Conservation (phyloP, 2,329 filamentous ascomycete species). For the Neofusicoccum ribis region DNA sequence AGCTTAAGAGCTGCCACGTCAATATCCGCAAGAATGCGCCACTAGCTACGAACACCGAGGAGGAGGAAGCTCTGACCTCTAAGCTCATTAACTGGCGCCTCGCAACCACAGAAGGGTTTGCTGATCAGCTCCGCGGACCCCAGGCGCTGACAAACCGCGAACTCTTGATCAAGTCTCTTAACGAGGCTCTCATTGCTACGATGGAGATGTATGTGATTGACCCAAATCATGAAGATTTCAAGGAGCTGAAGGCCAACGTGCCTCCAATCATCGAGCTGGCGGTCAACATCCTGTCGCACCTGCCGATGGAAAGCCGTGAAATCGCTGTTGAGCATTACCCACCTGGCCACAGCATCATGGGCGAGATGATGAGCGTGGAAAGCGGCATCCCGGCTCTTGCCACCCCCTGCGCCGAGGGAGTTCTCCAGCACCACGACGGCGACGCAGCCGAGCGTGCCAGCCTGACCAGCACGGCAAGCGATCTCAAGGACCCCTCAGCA, state of each 20-base stretch:
- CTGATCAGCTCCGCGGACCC: conserved; percentile 65
- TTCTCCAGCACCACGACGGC: conserved; percentile 11
- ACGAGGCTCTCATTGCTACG: conserved; percentile 67
- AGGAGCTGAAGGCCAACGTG: conserved; percentile 73
- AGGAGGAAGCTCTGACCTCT: conserved; percentile 81
- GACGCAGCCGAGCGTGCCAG: conserved; percentile 4
- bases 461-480: background rate
- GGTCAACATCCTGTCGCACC: conserved; percentile 78
- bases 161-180: conserved; percentile 58
- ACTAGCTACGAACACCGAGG: conserved; percentile 74
- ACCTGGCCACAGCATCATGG: conserved; percentile 70
- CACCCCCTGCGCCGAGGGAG: conserved; percentile 39
- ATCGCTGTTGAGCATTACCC: conserved; percentile 83
- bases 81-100: conserved; percentile 93
- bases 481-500: background rate
- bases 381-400: conserved; percentile 50
- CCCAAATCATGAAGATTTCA: conserved; percentile 67
- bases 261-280: conserved; percentile 92
- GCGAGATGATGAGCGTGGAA: conserved; percentile 84
- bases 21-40: conserved; percentile 80
- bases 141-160: conserved; percentile 66
- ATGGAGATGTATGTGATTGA: conserved; percentile 74
- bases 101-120: conserved; percentile 88
- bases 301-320: conserved; percentile 88
- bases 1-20: conserved; percentile 82